Evolutionary conservation across 2,329 filamentous ascomycete genomes (phyloP).

Genomic region (Arthrobotrys megalospora): DNA sequence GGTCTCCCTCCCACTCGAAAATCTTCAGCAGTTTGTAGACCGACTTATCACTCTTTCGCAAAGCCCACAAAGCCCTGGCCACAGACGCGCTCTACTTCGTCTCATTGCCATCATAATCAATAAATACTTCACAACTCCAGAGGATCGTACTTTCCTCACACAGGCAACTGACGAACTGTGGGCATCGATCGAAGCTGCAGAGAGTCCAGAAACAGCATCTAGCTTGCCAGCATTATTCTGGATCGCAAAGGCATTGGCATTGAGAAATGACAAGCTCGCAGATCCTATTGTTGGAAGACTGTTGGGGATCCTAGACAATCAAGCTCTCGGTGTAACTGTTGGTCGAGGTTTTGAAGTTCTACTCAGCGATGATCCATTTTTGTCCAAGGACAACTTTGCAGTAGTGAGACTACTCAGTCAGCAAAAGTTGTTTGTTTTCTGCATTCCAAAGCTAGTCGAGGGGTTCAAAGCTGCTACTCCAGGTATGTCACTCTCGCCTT

Average conservation of each 20-base stretch:
- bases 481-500: slow-evolving; percentile 36
- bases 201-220: slow-evolving; percentile 65
- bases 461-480: slow-evolving; percentile 70
- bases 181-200: slow-evolving; percentile 35
- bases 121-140: slow-evolving; percentile 66
- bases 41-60: slow-evolving; percentile 66
- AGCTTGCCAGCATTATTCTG: slow-evolving; percentile 74
- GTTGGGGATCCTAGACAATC: slow-evolving; percentile 66
- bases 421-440: slow-evolving; percentile 75
- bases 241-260: slow-evolving; percentile 74
- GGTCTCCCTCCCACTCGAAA: slow-evolving; percentile 61
- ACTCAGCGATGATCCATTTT: slow-evolving; percentile 74
- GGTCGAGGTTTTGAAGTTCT: slow-evolving; percentile 75
- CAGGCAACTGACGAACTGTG: slow-evolving; percentile 48
- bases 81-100: slow-evolving; percentile 68
- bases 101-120: slow-evolving; percentile 68
- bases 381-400: slow-evolving; percentile 75
- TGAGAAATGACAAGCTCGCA: slow-evolving; percentile 66
- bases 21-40: slow-evolving; percentile 65
- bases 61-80: slow-evolving; percentile 66
- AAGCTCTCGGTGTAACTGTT: slow-evolving; percentile 70
- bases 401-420: slow-evolving; percentile 75
- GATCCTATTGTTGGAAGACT: slow-evolving; percentile 59
- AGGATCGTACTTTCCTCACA: slow-evolving; percentile 58
- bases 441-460: slow-evolving; percentile 70